These are phyloP conservation scores for Dillenia suffruticosa DNA, from an alignment of 164 flowering plant species.

Conservation along the genomic window DNA sequence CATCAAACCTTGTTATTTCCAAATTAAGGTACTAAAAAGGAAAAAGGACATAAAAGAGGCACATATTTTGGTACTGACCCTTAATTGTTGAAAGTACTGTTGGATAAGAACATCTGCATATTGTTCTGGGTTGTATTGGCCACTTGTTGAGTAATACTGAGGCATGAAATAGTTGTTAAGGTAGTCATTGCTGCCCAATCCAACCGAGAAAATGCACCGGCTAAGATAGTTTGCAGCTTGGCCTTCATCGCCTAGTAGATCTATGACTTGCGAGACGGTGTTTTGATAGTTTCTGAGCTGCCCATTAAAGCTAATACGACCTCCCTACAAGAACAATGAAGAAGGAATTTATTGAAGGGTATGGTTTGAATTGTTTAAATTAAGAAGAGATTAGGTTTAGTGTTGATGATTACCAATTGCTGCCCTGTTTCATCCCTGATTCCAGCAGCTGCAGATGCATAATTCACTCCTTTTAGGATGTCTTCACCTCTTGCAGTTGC, in stretches of 20 bases:
- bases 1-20: neutral
- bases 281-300: constrained; percentile 50
- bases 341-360: no score
- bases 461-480: constrained; percentile 48
- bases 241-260: constrained; percentile 43
- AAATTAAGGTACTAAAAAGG: neutral
- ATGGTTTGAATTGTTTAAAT: no score
- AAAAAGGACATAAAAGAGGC: no score
- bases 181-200: constrained; percentile 57
- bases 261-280: constrained; percentile 39
- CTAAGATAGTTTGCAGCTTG: constrained; percentile 26
- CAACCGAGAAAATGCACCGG: constrained; percentile 29
- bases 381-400: neutral
- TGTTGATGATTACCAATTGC: constrained; percentile 44
- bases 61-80: constrained; percentile 8
- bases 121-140: constrained; percentile 11
- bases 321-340: constrained; percentile 42
- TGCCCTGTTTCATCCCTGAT: constrained; percentile 54
- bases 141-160: constrained; percentile 5
- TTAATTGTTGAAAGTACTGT: constrained; percentile 13
- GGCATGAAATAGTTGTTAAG: constrained; percentile 65
- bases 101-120: constrained; percentile 13
- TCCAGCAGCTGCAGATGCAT: constrained; percentile 63
- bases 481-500: constrained; percentile 26
- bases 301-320: constrained; percentile 41